phyloP scores from a whole-genome alignment of 176 grass and related monocot species.

The Pharus latifolius region DNA sequence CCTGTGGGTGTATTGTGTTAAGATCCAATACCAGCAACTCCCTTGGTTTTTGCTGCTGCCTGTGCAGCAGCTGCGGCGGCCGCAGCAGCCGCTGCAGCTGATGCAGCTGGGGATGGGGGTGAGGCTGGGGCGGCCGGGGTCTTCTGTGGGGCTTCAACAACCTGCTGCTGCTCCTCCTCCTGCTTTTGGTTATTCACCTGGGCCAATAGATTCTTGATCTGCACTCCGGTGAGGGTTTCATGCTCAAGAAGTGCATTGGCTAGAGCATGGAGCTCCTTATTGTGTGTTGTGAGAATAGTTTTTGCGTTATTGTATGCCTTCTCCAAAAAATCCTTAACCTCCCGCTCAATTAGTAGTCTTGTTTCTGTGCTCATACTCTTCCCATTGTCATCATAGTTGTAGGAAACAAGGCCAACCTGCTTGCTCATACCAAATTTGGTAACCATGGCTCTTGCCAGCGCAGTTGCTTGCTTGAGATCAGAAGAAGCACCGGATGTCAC shows the following conservation, averaged over 20 bases:
- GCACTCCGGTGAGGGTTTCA: slow-evolving; percentile 72
- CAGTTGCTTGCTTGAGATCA: slow-evolving; percentile 75
- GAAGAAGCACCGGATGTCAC: slow-evolving; percentile 84
- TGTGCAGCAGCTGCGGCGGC: slow-evolving; percentile 51
- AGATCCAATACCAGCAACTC: slow-evolving; percentile 74
- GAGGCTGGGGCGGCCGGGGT: slow-evolving; percentile 42
- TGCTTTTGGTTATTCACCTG: slow-evolving; percentile 48
- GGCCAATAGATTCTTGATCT: slow-evolving; percentile 75
- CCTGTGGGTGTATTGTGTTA: slow-evolving; percentile 11
- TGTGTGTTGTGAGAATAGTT: slow-evolving; percentile 66
- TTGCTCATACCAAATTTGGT: slow-evolving; percentile 97
- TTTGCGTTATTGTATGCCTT: slow-evolving; percentile 91
- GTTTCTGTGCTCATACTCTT: slow-evolving; percentile 94
- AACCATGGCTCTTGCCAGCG: slow-evolving; percentile 73
- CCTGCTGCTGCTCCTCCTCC: slow-evolving; percentile 43
- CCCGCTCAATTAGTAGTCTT: slow-evolving; percentile 75
- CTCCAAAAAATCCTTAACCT: slow-evolving; percentile 75
- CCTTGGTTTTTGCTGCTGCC: slow-evolving; percentile 69
- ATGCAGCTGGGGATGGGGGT: slow-evolving; percentile 27
- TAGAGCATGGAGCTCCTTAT: slow-evolving; percentile 79
- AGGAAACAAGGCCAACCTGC: slow-evolving; percentile 67
- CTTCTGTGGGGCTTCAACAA: slow-evolving; percentile 47
- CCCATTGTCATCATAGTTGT: slow-evolving; percentile 72
- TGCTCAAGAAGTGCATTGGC: slow-evolving; percentile 85
- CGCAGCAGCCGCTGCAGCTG: slow-evolving; percentile 28